Base-by-base conservation (phyloP, 805 yeast species). In the Phaffomyces opuntiae region DNA sequence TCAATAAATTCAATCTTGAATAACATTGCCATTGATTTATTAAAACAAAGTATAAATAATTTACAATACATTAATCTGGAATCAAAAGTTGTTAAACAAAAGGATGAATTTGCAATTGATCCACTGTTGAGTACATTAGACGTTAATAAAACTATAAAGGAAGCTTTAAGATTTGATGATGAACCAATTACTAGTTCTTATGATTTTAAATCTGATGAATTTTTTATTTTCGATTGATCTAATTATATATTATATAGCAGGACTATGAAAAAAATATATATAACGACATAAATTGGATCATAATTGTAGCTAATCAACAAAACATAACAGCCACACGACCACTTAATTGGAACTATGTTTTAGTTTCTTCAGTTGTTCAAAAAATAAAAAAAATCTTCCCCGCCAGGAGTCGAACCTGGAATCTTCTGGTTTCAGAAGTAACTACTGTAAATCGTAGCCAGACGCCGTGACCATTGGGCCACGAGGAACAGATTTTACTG, bases 401-500 rank as follows among this genome's bases (percentile, higher is more conserved):
- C 63, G 63, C 63, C 63, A 59, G 63, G 63, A 57, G 60, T 59
- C 63, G 63, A 59, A 59, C 63, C 63, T 59, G 63, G 63, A 59
- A 59, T 59, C 63, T 59, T 59, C 63, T 59, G 63, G 63, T 59
- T 53, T 45, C 66, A 53, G 74, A 72, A 49, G 62, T 59, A 52
- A 61, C 73, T 64, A 68, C 70, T 53, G 49, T 52, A 59, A 63
- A 68, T 72, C 81, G 81, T 76, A 77, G 81, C 80, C 81, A 75
- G 80, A 77, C 81, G 81, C 81, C 81, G 77, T 76, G 79, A 77
- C 81, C 81, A 77, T 77, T 77, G 80, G 81, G 81, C 81, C 81
- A 77, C 78, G 81, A 77, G 81, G 81, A 77, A 77, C 73, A 68
- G 70, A 59, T 21, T 36, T 35, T 35, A 11, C 4, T 5, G 5